Base-by-base conservation (phyloP, 768 basidiomycete species). In the Amanita pallidorosea region DNA sequence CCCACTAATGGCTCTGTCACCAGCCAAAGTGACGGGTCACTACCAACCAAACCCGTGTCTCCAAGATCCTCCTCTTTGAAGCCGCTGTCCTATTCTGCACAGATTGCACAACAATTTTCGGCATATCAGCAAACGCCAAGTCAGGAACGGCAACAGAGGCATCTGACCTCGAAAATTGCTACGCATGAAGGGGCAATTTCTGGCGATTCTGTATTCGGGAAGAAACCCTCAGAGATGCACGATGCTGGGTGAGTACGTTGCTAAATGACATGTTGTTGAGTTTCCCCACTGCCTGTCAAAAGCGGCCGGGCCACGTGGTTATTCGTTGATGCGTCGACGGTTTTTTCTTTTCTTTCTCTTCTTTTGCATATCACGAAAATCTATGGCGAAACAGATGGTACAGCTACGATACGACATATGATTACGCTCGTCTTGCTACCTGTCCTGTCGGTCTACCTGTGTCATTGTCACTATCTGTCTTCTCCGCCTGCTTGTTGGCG, bases 161-260 rank as follows among this genome's bases (percentile, higher is more conserved):
- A 56, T 17, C 56, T 61, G 49, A 50, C 54, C 12, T 57, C 55
- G 44, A 58, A 47, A 36, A 54, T 56, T 22, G 31, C 42, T 17
- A 45, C 50, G 8, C 42, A 31, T 12, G 47, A 49, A 38, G 38
- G 35, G 33, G 29, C 56, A 15, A 45, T 56, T 6, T 57, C 59
- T 2, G 53, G 58, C 29, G 68, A 73, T 49, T 70, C 67, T 43
- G 70, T 78, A 12, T 74, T 75, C 61, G 72, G 77, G 15, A 73
- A 82, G 59, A 76, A 81, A 55, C 80, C 80, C 7, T 78, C 78
- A 17, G 85, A 88, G 63, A 84, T 83, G 82, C 81, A 83, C 54
- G 86, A 88, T 62, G 80, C 81, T 73, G 86, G 86, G 86, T 88
- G 75, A 83, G 86, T 72, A 53, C 50, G 55, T 55, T 53, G 58